Evolutionary conservation across 306 rosid genomes (phyloP), one percentile per base, ranked within the genome.

Genomic region (Rosa chinensis): DNA sequence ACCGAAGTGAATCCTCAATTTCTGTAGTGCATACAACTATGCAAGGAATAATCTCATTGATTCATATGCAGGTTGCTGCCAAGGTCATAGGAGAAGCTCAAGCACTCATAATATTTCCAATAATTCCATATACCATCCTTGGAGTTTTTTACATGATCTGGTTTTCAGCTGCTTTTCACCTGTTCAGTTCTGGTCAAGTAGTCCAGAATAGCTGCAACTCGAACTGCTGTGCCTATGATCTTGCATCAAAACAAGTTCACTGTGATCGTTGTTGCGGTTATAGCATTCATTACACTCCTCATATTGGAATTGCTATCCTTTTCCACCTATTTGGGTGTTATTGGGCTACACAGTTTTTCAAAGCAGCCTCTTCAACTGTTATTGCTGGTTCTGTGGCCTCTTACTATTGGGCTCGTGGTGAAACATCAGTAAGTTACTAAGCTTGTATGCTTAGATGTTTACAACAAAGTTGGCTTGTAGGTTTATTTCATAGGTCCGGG

Each of bases 331-430:
- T 95, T 81, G 99, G 99, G 44, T 86, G 98, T 83, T 95, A 89
- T 75, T 95, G 99, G 99, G 97, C 86, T 62, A 95, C 97, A 74
- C 98, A 95, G 72, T 95, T 93, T 89, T 86, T 93, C 71, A 83
- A 91, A 66, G 96, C 99, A 53, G 90, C 89, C 88, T 93, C 98
- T 40, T 89, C 96, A 20, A 91, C 99, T 1, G 94, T 95, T 63
- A 88, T 95, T 85, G 98, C 98, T 8, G 99, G 99, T 70, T 90
- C 96, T 62, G 96, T 95, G 45, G 98, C 99, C 68, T 89, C 99
- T 52, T 95, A 95, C 73, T 95, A 95, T 72, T 95, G 99, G 99
- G 94, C 94, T 70, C 87, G 87, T 21, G 96, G 92, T 49, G 97
- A 95, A 81, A 77, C 93, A 68, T 91, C 98, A 42, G 99, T 95